Conservation (phyloP, 2,329 filamentous ascomycete genomes). For the Hypoxylon sp. region DNA sequence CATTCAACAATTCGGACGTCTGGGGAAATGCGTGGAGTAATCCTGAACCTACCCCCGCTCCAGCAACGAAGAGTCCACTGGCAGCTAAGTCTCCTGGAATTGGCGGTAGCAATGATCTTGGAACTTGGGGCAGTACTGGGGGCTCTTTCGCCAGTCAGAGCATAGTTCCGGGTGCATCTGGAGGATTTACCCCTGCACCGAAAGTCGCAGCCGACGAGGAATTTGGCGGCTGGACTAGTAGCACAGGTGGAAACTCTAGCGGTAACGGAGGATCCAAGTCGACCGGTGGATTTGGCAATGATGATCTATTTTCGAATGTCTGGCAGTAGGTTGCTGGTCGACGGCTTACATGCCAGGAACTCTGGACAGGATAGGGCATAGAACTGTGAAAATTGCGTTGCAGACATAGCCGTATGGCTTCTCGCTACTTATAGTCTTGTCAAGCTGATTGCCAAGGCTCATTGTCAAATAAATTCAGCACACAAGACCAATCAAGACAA, state of each 20-base stretch:
- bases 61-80: conserved; percentile 75
- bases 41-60: conserved; percentile 67
- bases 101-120: conserved; percentile 73
- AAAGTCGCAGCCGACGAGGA: conserved; percentile 91
- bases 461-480: conserved; percentile 28
- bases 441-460: conserved; percentile 20
- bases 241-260: conserved; percentile 64
- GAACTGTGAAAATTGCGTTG: conserved; percentile 15
- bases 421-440: conserved; percentile 9
- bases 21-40: conserved; percentile 94
- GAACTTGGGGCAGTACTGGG: conserved; percentile 66
- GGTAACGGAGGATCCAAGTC: conserved; percentile 66
- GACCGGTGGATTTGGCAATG: conserved; percentile 74
- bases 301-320: conserved; percentile 96
- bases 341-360: not conserved
- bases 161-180: conserved; percentile 73
- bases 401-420: conserved; percentile 5
- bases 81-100: conserved; percentile 57
- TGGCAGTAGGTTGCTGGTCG: conserved; percentile 75
- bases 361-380: conserved; percentile 7
- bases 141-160: conserved; percentile 70
- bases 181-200: conserved; percentile 75
- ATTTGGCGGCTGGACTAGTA: conserved; percentile 94
- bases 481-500: conserved; percentile 20
- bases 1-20: conserved; percentile 73